Percentiles rank a stretch among this genome's conserved stretches.
phyloP scores from a whole-genome alignment of 2,329 filamentous ascomycete genomes.

The Fusarium scirpi region DNA sequence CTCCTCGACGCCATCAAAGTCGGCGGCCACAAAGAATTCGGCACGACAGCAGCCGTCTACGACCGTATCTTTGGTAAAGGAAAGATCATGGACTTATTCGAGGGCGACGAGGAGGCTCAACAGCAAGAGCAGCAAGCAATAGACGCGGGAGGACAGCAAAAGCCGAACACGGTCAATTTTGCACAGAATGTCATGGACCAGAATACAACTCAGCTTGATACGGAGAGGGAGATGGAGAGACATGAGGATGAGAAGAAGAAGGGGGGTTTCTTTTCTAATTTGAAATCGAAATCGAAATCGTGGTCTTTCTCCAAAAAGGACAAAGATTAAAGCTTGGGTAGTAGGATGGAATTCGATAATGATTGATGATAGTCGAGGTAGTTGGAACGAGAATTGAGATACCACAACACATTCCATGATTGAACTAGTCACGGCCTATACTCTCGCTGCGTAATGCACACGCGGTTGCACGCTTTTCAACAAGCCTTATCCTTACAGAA shows the following conservation, averaged over 20 bases:
- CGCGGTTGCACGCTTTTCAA: no score
- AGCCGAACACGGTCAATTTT: slow-evolving; percentile 58
- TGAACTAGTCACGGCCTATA: no score
- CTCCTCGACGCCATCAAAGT: slow-evolving; percentile 67
- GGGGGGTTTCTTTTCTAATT: slow-evolving; percentile 23
- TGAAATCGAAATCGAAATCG: slow-evolving; percentile 13
- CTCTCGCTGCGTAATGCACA: no score
- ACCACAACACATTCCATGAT: background rate
- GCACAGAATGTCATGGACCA: slow-evolving; percentile 67
- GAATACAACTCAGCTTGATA: slow-evolving; percentile 64
- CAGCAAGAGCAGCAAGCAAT: background rate
- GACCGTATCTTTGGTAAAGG: slow-evolving; percentile 62
- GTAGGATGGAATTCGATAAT: rapidly evolving
- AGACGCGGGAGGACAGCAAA: background rate
- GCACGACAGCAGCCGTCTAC: slow-evolving; percentile 65
- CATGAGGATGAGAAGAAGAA: slow-evolving; percentile 27
- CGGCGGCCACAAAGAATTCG: slow-evolving; percentile 63
- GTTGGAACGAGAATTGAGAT: background rate
- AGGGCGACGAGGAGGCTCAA: slow-evolving; percentile 45
- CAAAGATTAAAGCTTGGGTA: no score
- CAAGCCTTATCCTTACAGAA: no score
- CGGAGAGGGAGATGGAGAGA: slow-evolving; percentile 49
- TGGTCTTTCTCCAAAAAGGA: background rate
- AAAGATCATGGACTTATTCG: slow-evolving; percentile 65
- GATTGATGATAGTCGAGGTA: background rate